Evolutionary conservation across 2,329 filamentous ascomycete genomes (phyloP).

Genomic region (Capronia epimyces): DNA sequence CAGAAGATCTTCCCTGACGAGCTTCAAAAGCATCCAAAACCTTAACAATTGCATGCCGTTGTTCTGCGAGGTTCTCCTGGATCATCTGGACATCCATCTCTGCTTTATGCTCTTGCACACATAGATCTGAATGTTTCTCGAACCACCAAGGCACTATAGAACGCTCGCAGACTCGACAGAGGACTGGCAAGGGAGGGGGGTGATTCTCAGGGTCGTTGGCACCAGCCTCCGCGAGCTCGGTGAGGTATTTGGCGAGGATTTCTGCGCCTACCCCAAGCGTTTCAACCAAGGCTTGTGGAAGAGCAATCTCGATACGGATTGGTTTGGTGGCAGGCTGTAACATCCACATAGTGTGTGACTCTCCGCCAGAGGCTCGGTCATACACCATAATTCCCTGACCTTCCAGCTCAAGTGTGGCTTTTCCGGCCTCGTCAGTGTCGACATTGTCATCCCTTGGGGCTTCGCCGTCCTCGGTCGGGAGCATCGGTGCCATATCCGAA

Average conservation of each 20-base stretch:
- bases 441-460: conserved; percentile 33
- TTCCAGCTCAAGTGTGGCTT: conserved; percentile 66
- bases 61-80: conserved; percentile 85
- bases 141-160: conserved; percentile 99
- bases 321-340: conserved; percentile 83
- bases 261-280: conserved; percentile 91
- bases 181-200: conserved; percentile 73
- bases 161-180: conserved; percentile 95
- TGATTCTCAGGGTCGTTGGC: conserved; percentile 68
- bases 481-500: conserved; percentile 54
- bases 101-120: conserved; percentile 88
- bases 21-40: conserved; percentile 88
- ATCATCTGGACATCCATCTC: conserved; percentile 98
- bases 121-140: conserved; percentile 95
- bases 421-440: conserved; percentile 17
- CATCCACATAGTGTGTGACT: conserved; percentile 97
- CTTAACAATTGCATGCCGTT: conserved; percentile 89
- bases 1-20: conserved; percentile 59
- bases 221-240: conserved; percentile 76
- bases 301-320: conserved; percentile 90
- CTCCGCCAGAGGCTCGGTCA: conserved; percentile 75
- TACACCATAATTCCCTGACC: conserved; percentile 99
- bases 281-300: conserved; percentile 82
- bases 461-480: conserved; percentile 33
- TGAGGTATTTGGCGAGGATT: conserved; percentile 89